Conservation (phyloP, 202 grass and related monocot genomes). For the Alloteropsis angusta region DNA sequence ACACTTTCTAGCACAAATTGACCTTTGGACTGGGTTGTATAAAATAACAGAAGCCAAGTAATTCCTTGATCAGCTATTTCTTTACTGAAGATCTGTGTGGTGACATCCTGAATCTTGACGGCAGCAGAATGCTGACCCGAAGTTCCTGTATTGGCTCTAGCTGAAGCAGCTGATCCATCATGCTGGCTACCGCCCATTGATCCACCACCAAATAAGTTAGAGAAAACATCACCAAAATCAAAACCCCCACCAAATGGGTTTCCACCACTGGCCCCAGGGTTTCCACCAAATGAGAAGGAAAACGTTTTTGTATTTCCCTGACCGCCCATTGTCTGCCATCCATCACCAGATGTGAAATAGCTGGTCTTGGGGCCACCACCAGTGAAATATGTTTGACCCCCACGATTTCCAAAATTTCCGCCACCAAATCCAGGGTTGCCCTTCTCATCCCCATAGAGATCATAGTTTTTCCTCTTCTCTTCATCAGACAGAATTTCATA, state of each 20-base stretch:
- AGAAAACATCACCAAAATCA: constrained; percentile 74
- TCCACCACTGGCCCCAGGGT: constrained; percentile 33
- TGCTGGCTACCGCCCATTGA: constrained; percentile 35
- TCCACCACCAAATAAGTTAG: constrained; percentile 61
- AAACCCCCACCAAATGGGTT: constrained; percentile 48
- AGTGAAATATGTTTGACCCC: constrained; percentile 59
- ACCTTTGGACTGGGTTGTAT: constrained; percentile 43
- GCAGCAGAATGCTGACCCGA: constrained; percentile 26
- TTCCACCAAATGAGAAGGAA: constrained; percentile 84
- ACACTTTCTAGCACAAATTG: constrained; percentile 53
- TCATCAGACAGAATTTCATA: constrained; percentile 93
- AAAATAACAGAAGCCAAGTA: constrained; percentile 89
- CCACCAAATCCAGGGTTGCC: constrained; percentile 48
- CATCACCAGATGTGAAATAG: constrained; percentile 60
- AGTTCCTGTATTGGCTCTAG: constrained; percentile 35
- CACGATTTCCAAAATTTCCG: constrained; percentile 55
- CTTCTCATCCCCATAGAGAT: constrained; percentile 85
- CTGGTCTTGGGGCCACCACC: constrained; percentile 43
- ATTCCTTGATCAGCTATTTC: constrained; percentile 69
- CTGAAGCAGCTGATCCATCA: constrained; percentile 47
- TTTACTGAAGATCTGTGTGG: constrained; percentile 67
- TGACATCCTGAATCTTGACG: constrained; percentile 52
- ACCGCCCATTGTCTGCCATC: constrained; percentile 69
- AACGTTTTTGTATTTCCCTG: constrained; percentile 62
- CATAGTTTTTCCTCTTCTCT: constrained; percentile 94